Evolutionary conservation across 257 asterid genomes (phyloP), one percentile per base, ranked within the genome.

Genomic region (Solanum peruvianum): DNA sequence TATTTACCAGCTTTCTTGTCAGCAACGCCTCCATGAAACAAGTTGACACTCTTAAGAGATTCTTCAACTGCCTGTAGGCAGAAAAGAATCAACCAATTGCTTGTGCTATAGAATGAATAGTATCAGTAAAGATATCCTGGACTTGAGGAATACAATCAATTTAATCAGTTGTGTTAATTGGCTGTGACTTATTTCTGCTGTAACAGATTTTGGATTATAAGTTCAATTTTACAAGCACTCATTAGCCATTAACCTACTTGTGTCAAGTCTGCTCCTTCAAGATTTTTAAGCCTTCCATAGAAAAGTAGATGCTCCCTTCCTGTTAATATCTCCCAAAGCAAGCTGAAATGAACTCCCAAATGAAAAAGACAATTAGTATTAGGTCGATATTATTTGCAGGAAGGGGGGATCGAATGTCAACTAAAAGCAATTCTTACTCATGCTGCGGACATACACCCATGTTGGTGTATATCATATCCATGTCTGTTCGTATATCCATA

Each of bases 391-490:
- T 62, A 49, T 58, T 58, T 20, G 66, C 0, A 20, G 66, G 66
- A 58, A 58, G 66, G 25, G 25, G 25, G 5, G 12, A 58, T 58
- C 66, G 8, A 58, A 58, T 58, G 25, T 58, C 41, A 47, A 82
- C 62, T 85, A 84, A 66, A 23, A 60, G 41, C 35, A 78, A 87
- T 87, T 87, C 96, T 93, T 93, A 96, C 99, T 97, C 98, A 41
- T 96, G 99, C 92, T 97, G 99, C 29, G 99, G 99, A 87, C 99
- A 97, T 16, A 97, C 99, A 52, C 99, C 99, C 99, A 97, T 97
- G 94, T 96, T 97, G 86, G 98, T 93, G 88, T 97, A 96, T 90
- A 97, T 97, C 88, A 86, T 91, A 90, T 93, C 90, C 99, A 97
- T 97, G 76, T 94, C 94, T 15, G 90, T 91, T 76, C 64, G 91